A percentile compares a stretch with the other conserved stretches of the same genome.
Evolutionary conservation across 768 basidiomycete genomes (phyloP).

Genomic region (Pholiota conissans): DNA sequence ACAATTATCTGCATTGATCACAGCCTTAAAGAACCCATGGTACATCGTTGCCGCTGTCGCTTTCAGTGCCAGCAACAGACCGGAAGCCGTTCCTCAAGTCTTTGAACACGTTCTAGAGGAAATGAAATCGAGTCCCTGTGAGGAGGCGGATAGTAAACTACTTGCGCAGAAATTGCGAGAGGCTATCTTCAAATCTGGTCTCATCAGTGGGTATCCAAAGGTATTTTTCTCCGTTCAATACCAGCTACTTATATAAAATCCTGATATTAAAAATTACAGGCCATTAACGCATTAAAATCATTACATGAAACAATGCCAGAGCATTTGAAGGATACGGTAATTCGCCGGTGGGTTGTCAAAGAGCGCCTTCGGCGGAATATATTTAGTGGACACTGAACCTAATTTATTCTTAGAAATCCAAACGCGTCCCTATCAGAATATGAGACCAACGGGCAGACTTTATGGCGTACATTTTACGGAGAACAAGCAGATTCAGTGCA

Average conservation of each 20-base stretch:
- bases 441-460: slow-evolving; percentile 36
- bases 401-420: slow-evolving; percentile 44
- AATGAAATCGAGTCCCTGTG: slow-evolving; percentile 25
- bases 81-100: slow-evolving; percentile 57
- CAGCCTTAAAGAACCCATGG: slow-evolving; percentile 48
- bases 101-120: slow-evolving; percentile 51
- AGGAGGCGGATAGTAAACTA: slow-evolving; percentile 27
- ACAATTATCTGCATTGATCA: too few relatives aligned
- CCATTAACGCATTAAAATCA: slow-evolving; percentile 56
- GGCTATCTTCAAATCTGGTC: slow-evolving; percentile 59
- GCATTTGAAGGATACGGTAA: slow-evolving; percentile 45
- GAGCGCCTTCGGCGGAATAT: too few relatives aligned
- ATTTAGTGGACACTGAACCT: too few relatives aligned
- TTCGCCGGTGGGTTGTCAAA: slow-evolving; percentile 43
- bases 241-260: too few relatives aligned
- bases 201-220: slow-evolving; percentile 58
- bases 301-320: slow-evolving; percentile 54
- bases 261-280: slow-evolving; percentile 27
- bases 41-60: slow-evolving; percentile 56
- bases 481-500: slow-evolving; percentile 51
- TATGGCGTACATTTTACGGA: slow-evolving; percentile 55
- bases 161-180: slow-evolving; percentile 61
- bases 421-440: slow-evolving; percentile 43
- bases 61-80: slow-evolving; percentile 57
- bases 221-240: slow-evolving; percentile 35